Evolutionary conservation across 176 grass and related monocot species (phyloP).

Genomic region (Eleusine indica): DNA sequence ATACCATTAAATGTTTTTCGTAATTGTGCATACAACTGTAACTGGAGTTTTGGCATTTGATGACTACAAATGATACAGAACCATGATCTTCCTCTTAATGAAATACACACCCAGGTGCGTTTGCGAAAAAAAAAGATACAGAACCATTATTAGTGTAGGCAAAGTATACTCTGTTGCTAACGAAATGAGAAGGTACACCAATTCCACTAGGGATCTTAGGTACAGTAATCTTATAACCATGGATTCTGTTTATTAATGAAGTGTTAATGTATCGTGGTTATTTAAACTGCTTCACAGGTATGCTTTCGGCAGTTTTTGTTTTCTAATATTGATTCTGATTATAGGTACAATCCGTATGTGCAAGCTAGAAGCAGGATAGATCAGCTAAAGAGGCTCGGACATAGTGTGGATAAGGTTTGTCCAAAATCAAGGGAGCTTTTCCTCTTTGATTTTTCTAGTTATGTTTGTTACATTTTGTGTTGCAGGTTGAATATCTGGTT

Average conservation of each 20-base stretch:
- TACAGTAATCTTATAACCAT: not conserved
- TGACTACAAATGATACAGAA: not conserved
- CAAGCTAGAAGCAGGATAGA: slow-evolving; percentile 99
- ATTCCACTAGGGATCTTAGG: slow-evolving; percentile 7
- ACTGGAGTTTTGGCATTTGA: not conserved
- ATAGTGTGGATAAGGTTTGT: slow-evolving; percentile 97
- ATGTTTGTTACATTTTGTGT: not conserved
- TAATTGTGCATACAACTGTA: not conserved
- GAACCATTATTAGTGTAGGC: slow-evolving; percentile 6
- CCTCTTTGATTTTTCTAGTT: not conserved
- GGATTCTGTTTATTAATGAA: slow-evolving; percentile 2
- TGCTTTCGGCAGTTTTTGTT: not conserved
- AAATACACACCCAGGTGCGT: too few species aligned
- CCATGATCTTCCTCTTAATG: too few species aligned
- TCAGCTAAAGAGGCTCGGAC: slow-evolving; percentile 96
- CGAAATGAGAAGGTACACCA: not conserved
- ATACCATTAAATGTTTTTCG: not conserved
- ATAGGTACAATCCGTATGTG: slow-evolving; percentile 83
- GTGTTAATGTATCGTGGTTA: not conserved
- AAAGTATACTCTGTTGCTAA: not conserved
- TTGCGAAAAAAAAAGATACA: too few species aligned
- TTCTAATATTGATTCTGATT: not conserved
- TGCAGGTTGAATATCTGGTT: not conserved
- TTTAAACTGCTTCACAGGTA: slow-evolving; percentile 24
- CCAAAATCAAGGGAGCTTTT: not conserved